A percentile compares a stretch with the other conserved stretches of the same genome.
These are phyloP conservation scores for Boletus tomentosulus DNA, from an alignment of 768 basidiomycete species.

Conservation along the genomic window DNA sequence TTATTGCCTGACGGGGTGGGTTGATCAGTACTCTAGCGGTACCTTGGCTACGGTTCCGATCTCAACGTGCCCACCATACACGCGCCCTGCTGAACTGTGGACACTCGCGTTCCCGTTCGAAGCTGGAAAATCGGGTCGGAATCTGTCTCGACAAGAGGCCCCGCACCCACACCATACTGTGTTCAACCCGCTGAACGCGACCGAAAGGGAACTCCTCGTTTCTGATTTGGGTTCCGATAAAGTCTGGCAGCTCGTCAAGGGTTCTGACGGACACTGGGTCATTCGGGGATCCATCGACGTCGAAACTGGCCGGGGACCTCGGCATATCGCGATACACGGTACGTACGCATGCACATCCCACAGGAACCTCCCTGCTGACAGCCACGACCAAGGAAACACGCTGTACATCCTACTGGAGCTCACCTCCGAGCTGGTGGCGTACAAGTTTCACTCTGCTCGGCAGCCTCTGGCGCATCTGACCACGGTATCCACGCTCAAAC, in stretches of 20 bases:
- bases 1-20: neutral
- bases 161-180: conserved; percentile 78
- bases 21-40: conserved; percentile 63
- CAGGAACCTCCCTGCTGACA: neutral
- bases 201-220: conserved; percentile 56
- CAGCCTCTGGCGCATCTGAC: conserved; percentile 35
- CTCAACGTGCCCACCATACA: conserved; percentile 43
- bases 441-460: conserved; percentile 46
- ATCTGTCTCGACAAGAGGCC: conserved; percentile 59
- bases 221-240: conserved; percentile 76
- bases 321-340: conserved; percentile 67
- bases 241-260: conserved; percentile 52
- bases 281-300: conserved; percentile 45
- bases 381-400: conserved; percentile 42
- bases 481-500: conserved; percentile 47
- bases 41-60: conserved; percentile 54
- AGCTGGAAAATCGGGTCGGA: conserved; percentile 51
- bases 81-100: conserved; percentile 33
- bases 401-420: conserved; percentile 71
- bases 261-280: conserved; percentile 43
- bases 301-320: conserved; percentile 61
- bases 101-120: conserved; percentile 39
- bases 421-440: conserved; percentile 51
- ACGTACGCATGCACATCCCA: conserved; percentile 17
- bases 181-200: conserved; percentile 37